These are phyloP conservation scores for Wallacemonas collosoma DNA, from an alignment of 208 protist species.

Conservation along the genomic window DNA sequence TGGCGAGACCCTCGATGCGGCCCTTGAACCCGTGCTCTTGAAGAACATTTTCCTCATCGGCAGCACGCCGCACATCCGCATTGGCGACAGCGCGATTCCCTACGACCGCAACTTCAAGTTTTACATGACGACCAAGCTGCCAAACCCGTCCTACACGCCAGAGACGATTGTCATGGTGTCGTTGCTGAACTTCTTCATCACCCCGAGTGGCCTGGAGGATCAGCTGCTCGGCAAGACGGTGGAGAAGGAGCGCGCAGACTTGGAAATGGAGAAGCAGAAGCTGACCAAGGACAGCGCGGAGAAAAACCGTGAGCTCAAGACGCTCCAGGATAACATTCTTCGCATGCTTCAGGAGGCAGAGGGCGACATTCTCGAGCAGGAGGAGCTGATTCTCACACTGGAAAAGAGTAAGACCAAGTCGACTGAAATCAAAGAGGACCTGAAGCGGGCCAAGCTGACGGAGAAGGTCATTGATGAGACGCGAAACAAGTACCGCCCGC, in stretches of 20 bases:
- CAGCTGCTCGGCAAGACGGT: slow-evolving; percentile 97
- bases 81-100: slow-evolving; percentile 97
- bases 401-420: slow-evolving; percentile 96
- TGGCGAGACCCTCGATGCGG: slow-evolving; percentile 94
- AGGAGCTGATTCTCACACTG: slow-evolving; percentile 96
- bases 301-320: slow-evolving; percentile 95
- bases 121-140: slow-evolving; percentile 98
- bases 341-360: slow-evolving; percentile 93
- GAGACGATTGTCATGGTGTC: slow-evolving; percentile 97
- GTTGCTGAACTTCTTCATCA: slow-evolving; percentile 99
- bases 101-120: slow-evolving; percentile 96
- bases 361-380: slow-evolving; percentile 97
- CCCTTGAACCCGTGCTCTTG: slow-evolving; percentile 96
- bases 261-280: slow-evolving; percentile 96
- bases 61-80: slow-evolving; percentile 94
- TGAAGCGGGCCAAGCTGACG: slow-evolving; percentile 93
- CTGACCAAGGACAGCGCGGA: slow-evolving; percentile 94
- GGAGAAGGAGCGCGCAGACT: slow-evolving; percentile 96
- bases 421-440: slow-evolving; percentile 93
- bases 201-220: slow-evolving; percentile 95
- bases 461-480: slow-evolving; percentile 96
- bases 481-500: slow-evolving; percentile 94
- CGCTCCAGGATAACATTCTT: slow-evolving; percentile 97
- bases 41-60: slow-evolving; percentile 95
- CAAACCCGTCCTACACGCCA: slow-evolving; percentile 97